Evolutionary conservation across 2,329 filamentous ascomycete species (phyloP), one percentile per base, ranked within the genome.

Genomic region (Onygenales sp.): DNA sequence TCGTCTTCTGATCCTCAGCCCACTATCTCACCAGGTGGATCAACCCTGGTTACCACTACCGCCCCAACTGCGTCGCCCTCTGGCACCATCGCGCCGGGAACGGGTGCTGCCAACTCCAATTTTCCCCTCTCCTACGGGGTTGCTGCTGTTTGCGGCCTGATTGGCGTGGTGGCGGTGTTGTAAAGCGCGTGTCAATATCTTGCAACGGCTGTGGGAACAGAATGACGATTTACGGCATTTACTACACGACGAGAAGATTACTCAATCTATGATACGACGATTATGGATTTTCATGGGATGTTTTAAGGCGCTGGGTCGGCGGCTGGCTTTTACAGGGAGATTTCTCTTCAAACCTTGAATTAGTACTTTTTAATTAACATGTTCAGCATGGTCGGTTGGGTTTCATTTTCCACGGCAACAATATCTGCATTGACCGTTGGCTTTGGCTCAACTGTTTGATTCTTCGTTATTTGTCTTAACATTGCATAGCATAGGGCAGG

Each of bases 111-210:
- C 5, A 54, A 48, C 48, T 50, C 41, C 56, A 43, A 56, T 43
- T 49, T 55, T 39, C 49, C 55, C 31, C 27, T 50, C 31, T 56
- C 60, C 8, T 31, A 56, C n/a, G 52, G 43, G 7, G 46, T 63
- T 41, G 51, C 56, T 54, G 51, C 49, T 48, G 50, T 67, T n/a
- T 63, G 60, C 54, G 57, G 56, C 42, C 52, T 67, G 27, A 46
- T 68, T 14, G 57, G 57, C 31, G 54, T 54, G 14, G 17, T 64
- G 33, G 51, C 54, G 14, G 49, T 63, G 50, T 45, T 60, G 46
- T 69, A 54, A 63, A 7, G 11, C 27, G 43, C 13, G 42, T 7
- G 36, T 57, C 59, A 59, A 56, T 33, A 39, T 11, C 43, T 44
- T 44, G 44, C 13, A 35, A 10, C 21, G 35, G 43, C 46, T 33